Base-by-base conservation (phyloP, 768 basidiomycete genomes). In the Tephrocybe sp. region DNA sequence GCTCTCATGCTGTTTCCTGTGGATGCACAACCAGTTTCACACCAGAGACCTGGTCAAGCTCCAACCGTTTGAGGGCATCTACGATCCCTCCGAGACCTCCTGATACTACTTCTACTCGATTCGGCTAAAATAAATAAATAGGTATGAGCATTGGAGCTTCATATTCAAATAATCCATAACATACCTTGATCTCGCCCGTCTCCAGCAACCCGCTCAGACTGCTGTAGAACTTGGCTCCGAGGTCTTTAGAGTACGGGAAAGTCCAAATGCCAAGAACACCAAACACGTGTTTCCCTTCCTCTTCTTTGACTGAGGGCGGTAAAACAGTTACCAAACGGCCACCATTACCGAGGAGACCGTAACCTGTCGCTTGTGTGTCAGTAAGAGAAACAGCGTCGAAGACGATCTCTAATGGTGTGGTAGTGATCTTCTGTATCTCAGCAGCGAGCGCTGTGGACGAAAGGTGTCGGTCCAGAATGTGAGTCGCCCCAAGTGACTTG, bases 291-390 rank as follows among this genome's bases (percentile, higher is more conserved):
- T 62, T 61, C 2, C 48, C 56, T 7, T 54, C 45, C 5, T 36
- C 50, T 13, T 39, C 22, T 14, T 55, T 42, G 16, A 56, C 26
- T 10, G 68, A 66, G 5, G 68, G 53, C 4, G 59, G 54, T 7
- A 52, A 34, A 49, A 57, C 50, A 26, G 62, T 2, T 1, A 67
- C 63, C 5, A 76, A 62, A 20, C 62, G 54, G 23, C 76, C 76
- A 12, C 67, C 69, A 12, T 66, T 61, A 3, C 67, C 67, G 19
- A 77, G 66, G 17, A 72, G 26, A 38, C 64, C 55, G 62, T 65
- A 70, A 30, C 62, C 72, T 1, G 62, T 61, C 26, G 68, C 57
- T 54, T 75, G 73, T 0, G 76, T 74, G 42, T 70, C 72, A 9
- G 64, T 54, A 39, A 56, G 54, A 14, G 72, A 67, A 49, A 73